Evolutionary conservation across 2,329 filamentous ascomycete genomes (phyloP).

Genomic region (Hymenoscyphus albidus): DNA sequence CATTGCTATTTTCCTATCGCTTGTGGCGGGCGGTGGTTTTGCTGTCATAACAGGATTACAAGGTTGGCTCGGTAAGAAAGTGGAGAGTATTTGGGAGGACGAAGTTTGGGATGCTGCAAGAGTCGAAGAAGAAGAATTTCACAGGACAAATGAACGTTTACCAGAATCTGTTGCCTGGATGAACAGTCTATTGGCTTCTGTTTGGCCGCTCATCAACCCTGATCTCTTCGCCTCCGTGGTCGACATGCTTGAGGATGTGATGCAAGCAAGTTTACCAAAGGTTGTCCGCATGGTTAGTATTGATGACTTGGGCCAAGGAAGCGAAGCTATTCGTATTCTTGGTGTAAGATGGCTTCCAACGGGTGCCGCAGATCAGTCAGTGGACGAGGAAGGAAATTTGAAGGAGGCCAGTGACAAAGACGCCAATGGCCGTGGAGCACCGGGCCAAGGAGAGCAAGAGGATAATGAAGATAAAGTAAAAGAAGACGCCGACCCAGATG

Average conservation of each 20-base stretch:
- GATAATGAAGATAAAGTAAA: constrained; percentile 33
- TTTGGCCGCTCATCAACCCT: constrained; percentile 74
- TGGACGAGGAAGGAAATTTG: constrained; percentile 56
- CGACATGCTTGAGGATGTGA: constrained; percentile 73
- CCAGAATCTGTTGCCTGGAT: constrained; percentile 61
- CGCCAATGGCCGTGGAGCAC: constrained; percentile 48
- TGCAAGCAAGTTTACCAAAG: constrained; percentile 70
- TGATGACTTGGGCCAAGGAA: constrained; percentile 73
- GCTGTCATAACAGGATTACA: constrained; percentile 41
- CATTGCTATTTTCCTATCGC: constrained; percentile 7
- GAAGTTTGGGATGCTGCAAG: constrained; percentile 66
- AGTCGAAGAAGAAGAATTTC: constrained; percentile 44
- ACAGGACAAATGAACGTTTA: constrained; percentile 24
- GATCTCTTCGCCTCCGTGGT: constrained; percentile 66
- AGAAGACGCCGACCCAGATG: constrained; percentile 29
- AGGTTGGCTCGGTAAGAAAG: constrained; percentile 58
- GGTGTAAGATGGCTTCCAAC: constrained; percentile 70
- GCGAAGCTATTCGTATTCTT: constrained; percentile 65
- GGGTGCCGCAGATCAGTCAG: constrained; percentile 61
- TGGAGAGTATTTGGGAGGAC: constrained; percentile 61
- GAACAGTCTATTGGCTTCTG: constrained; percentile 61
- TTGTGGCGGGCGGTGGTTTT: constrained; percentile 17
- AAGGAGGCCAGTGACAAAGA: constrained; percentile 38
- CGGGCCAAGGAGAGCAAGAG: constrained; percentile 34
- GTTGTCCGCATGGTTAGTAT: constrained; percentile 71